phyloP scores from a whole-genome alignment of 306 rosid species.

The Ziziphus jujuba region DNA sequence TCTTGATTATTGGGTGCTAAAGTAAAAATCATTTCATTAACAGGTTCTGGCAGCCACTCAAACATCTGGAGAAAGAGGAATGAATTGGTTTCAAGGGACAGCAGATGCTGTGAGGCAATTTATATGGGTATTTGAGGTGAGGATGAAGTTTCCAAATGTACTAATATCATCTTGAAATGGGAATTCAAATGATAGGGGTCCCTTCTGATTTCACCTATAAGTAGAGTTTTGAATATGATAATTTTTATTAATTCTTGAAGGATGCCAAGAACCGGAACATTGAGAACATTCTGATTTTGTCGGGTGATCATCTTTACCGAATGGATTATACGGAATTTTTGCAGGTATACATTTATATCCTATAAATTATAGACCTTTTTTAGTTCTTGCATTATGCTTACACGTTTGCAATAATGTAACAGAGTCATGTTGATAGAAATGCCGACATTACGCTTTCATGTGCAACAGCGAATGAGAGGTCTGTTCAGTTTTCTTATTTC shows the following conservation, averaged over 20 bases:
- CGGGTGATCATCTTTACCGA: slow-evolving; percentile 92
- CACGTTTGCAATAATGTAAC: slow-evolving; percentile 27
- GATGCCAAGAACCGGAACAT: slow-evolving; percentile 77
- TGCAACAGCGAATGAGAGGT: slow-evolving; percentile 69
- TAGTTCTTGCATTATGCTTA: slow-evolving; percentile 23
- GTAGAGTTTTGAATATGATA: slow-evolving; percentile 10
- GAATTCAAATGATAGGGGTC: background rate
- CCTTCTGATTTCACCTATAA: slow-evolving; percentile 5
- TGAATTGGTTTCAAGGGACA: slow-evolving; percentile 62
- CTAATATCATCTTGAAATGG: background rate
- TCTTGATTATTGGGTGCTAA: slow-evolving; percentile 3
- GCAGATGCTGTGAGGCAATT: slow-evolving; percentile 60
- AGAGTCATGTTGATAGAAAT: slow-evolving; percentile 77
- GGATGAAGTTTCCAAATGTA: slow-evolving; percentile 4
- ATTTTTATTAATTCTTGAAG: slow-evolving; percentile 38
- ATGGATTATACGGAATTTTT: slow-evolving; percentile 92
- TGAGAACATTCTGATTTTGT: slow-evolving; percentile 78
- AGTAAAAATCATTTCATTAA: slow-evolving; percentile 3
- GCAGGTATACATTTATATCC: slow-evolving; percentile 53
- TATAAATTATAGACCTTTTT: slow-evolving; percentile 1
- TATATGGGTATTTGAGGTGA: slow-evolving; percentile 51
- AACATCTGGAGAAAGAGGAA: slow-evolving; percentile 52
- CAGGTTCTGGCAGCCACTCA: slow-evolving; percentile 54
- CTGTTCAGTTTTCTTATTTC: slow-evolving; percentile 28
- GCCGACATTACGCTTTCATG: slow-evolving; percentile 86